Evolutionary conservation across 202 grass and related monocot species (phyloP).

Genomic region (Digitaria exilis): DNA sequence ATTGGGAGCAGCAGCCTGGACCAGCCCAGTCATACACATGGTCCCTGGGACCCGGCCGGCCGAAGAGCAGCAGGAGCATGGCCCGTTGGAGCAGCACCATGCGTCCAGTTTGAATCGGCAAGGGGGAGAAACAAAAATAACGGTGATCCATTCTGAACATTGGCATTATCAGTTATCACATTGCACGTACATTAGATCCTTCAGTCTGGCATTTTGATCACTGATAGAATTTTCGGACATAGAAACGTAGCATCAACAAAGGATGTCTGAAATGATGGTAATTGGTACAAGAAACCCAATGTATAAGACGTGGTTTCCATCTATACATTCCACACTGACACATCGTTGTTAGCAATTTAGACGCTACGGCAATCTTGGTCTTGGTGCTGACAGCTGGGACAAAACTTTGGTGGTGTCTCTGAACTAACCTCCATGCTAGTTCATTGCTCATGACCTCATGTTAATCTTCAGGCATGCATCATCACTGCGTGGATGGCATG

Average conservation of each 20-base stretch:
- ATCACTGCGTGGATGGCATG: conserved; percentile 18
- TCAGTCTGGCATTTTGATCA: not conserved
- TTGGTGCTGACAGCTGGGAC: not conserved
- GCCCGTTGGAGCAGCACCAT: not conserved
- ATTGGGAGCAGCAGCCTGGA: conserved; percentile 12
- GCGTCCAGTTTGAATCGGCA: not conserved
- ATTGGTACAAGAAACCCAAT: not conserved
- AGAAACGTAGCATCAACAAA: not conserved
- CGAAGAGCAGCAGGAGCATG: not conserved
- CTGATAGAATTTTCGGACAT: not conserved
- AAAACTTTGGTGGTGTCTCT: not conserved
- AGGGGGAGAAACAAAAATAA: not conserved
- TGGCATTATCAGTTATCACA: not conserved
- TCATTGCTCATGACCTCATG: not conserved
- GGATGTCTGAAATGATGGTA: not conserved
- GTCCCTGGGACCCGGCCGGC: not conserved
- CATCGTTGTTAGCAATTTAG: not conserved
- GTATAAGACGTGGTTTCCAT: not conserved
- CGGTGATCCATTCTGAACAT: not conserved
- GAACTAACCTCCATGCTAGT: not conserved
- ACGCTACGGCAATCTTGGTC: not conserved
- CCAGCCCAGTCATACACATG: conserved; percentile 19
- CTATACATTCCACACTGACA: not conserved
- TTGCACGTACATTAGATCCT: not conserved
- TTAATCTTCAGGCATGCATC: not conserved